Base-by-base conservation (phyloP, 768 basidiomycete genomes). In the Boletellus sp. region DNA sequence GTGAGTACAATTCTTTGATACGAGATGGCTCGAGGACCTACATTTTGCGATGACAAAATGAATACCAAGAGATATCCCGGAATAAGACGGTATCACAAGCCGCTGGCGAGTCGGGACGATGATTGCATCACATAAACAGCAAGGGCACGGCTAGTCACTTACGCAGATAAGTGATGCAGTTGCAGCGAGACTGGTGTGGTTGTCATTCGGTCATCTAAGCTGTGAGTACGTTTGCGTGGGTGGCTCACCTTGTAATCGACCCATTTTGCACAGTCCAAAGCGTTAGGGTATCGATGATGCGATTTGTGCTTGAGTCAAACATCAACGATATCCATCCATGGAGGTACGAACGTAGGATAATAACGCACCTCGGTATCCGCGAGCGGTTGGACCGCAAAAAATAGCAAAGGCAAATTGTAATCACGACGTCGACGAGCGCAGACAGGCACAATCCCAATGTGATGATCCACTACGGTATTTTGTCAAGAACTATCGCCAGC, bases 381-480 rank as follows among this genome's bases (percentile, higher is more conserved):
- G 70, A 75, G 23, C 71, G 68, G 34, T 69, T 75, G 28, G 58
- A 62, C 50, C 64, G 61, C n/a, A 81, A 63, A 26, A 73, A 68
- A 45, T 67, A 72, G 48, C 73, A 75, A 20, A 80, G 65, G 17
- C 60, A 69, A 3, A 40, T 58, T 6, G 75, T 76, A 45, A 79
- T 78, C 15, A 78, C 48, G 39, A 79, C 54, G 52, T 81, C 79
- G 32, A 78, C 60, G 4, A 67, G 46, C 2, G 73, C 72, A 4
- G 78, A 79, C 1, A 80, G 66, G 1, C 69, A 57, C 0, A 81
- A 62, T 10, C 78, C 78, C 1, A 68, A 57, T 3, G 78, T 78
- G 51, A 78, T 77, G 5, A 72, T 56, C 67, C 71, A 74, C 76
- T 80, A 33, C 5, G 9, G 28, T 19, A 3, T 24, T 24, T 19